Percentiles rank a stretch among this genome's conserved stretches.
Evolutionary conservation across 2,329 filamentous ascomycete species (phyloP).

Genomic region (Diaporthe longicolla): DNA sequence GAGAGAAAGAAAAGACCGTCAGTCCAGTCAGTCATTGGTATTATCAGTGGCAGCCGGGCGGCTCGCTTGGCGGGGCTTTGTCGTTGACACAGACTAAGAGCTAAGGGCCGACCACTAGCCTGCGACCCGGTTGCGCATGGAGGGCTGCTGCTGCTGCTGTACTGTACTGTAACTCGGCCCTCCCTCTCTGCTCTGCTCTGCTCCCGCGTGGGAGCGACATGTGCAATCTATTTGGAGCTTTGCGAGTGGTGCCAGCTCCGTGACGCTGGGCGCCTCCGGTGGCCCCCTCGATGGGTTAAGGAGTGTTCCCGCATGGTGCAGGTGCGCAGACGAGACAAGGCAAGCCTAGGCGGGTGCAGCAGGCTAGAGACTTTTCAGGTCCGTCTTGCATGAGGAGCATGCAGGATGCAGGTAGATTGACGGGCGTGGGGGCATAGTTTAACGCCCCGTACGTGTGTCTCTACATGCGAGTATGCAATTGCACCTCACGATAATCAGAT

Average conservation of each 20-base stretch:
- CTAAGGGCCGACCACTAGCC: slow-evolving; percentile 32
- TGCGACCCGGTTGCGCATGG: slow-evolving; percentile 14
- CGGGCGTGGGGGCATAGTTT: slow-evolving; percentile 35
- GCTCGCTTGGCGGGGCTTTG: slow-evolving; percentile 30
- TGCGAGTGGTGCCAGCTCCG: slow-evolving; percentile 35
- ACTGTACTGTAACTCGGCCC: slow-evolving; percentile 13
- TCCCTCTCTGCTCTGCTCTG: too few species aligned
- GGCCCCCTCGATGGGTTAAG: too few species aligned
- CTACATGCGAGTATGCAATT: too few species aligned
- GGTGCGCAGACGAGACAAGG: not conserved
- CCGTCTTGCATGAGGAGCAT: slow-evolving; percentile 37
- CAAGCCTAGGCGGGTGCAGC: slow-evolving; percentile 22
- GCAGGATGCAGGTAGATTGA: slow-evolving; percentile 28
- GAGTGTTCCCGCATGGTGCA: slow-evolving; percentile 18
- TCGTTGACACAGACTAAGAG: slow-evolving; percentile 26
- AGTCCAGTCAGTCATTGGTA: not conserved
- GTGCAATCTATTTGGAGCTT: slow-evolving; percentile 23
- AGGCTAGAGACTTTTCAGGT: slow-evolving; percentile 39
- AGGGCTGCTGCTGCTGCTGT: not conserved
- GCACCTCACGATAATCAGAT: not conserved
- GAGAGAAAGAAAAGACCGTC: not conserved
- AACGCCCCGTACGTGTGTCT: not conserved
- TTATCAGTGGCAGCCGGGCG: slow-evolving; percentile 17
- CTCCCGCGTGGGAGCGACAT: not conserved
- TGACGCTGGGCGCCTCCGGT: slow-evolving; percentile 20